These are phyloP conservation scores for Trichoderma parareesei DNA, from an alignment of 495 filamentous ascomycete genomes.

Conservation along the genomic window DNA sequence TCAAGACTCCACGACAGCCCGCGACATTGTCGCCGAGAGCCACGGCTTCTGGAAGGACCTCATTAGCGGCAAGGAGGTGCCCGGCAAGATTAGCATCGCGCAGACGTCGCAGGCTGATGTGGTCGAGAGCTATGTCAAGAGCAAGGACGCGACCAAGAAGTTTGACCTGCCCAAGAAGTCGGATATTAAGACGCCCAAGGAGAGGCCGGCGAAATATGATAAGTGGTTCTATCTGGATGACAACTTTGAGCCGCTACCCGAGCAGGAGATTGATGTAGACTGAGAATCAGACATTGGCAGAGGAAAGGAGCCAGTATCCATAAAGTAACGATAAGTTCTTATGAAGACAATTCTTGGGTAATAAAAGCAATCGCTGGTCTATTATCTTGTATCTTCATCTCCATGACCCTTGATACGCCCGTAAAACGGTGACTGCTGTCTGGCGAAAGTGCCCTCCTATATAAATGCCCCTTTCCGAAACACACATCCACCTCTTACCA, in stretches of 20 bases:
- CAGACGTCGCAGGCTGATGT: neutral
- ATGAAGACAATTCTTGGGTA: no score
- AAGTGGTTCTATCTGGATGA: slow-evolving; percentile 10
- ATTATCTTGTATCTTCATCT: neutral
- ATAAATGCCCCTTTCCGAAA: no score
- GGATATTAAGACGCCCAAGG: neutral
- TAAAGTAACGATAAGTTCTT: no score
- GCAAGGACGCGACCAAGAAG: neutral
- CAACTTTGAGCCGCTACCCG: neutral
- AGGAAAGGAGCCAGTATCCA: no score
- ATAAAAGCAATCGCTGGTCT: neutral
- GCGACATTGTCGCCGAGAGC: slow-evolving; percentile 16
- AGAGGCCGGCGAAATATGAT: neutral
- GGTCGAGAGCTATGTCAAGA: neutral
- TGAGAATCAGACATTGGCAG: no score
- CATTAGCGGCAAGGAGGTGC: slow-evolving; percentile 16
- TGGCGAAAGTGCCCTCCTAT: no score
- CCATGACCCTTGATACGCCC: no score
- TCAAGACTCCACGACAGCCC: slow-evolving; percentile 11
- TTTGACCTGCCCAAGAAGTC: slow-evolving; percentile 10
- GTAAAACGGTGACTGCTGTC: no score
- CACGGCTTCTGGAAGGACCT: slow-evolving; percentile 18
- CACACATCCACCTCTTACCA: no score
- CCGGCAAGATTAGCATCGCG: slow-evolving; percentile 1
- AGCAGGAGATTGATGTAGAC: slow-evolving; percentile 5